Conservation (phyloP, 1,284 basidiomycete genomes). For the Pterulicium gracile region DNA sequence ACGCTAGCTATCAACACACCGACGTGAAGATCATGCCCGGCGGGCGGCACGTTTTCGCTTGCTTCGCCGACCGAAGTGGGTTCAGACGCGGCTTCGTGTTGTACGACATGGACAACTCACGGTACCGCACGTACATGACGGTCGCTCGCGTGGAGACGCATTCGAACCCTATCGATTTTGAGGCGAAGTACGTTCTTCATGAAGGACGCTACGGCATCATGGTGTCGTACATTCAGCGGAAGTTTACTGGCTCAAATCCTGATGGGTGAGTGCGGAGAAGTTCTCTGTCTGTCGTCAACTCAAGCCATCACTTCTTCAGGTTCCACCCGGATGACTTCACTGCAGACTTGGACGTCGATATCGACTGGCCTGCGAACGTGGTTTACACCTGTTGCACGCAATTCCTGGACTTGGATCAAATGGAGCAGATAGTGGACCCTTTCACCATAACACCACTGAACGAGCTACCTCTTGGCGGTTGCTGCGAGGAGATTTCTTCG, state of each 20-base stretch:
- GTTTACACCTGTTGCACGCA: background rate
- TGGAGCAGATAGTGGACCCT: background rate
- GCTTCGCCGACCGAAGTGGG: background rate
- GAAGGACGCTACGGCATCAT: constrained; percentile 40
- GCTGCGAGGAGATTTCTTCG: background rate
- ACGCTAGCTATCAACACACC: constrained; percentile 33
- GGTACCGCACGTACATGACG: constrained; percentile 10
- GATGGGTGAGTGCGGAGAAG: background rate
- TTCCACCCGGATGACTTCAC: background rate
- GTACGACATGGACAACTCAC: constrained; percentile 26
- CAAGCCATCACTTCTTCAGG: background rate
- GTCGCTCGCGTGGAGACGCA: constrained; percentile 40
- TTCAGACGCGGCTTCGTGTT: constrained; percentile 18
- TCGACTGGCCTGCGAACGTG: background rate
- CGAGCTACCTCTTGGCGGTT: background rate
- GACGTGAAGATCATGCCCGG: constrained; percentile 58
- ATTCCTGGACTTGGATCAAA: background rate
- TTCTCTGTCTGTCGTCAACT: background rate
- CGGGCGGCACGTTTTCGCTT: background rate
- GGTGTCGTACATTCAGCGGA: constrained; percentile 38
- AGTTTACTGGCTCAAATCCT: constrained; percentile 15
- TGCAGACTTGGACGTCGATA: background rate
- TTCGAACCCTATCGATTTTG: constrained; percentile 45
- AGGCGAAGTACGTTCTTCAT: constrained; percentile 51
- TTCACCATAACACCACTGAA: background rate